phyloP scores from a whole-genome alignment of 345 rosid species.

The Rhizophora mangle region DNA sequence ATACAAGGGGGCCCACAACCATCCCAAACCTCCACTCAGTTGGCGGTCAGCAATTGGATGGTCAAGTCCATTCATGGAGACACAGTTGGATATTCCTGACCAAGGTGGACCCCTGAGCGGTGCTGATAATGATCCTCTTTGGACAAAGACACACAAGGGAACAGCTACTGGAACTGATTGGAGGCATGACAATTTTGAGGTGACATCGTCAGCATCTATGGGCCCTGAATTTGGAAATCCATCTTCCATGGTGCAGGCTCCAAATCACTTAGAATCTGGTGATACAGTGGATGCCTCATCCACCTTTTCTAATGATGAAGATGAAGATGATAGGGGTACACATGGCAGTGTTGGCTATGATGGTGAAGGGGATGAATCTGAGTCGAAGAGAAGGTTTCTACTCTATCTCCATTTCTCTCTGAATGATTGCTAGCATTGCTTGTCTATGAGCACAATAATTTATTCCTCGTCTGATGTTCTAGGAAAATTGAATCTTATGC shows the following conservation, averaged over 20 bases:
- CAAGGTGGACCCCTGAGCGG: slow-evolving; percentile 46
- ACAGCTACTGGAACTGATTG: slow-evolving; percentile 40
- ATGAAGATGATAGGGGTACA: slow-evolving; percentile 32
- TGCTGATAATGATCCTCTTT: slow-evolving; percentile 42
- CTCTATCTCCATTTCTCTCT: not conserved
- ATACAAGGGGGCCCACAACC: slow-evolving; percentile 90
- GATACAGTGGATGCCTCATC: slow-evolving; percentile 64
- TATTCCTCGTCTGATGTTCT: not conserved
- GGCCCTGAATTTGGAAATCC: slow-evolving; percentile 53
- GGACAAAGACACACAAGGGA: slow-evolving; percentile 50
- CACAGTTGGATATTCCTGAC: slow-evolving; percentile 53
- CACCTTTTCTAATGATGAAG: slow-evolving; percentile 34
- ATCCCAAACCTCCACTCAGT: slow-evolving; percentile 65
- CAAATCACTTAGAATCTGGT: slow-evolving; percentile 53
- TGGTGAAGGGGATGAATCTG: slow-evolving; percentile 35
- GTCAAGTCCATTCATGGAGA: slow-evolving; percentile 42
- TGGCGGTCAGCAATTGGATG: slow-evolving; percentile 61
- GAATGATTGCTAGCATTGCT: not conserved
- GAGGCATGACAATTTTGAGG: slow-evolving; percentile 52
- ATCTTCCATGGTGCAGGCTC: slow-evolving; percentile 41
- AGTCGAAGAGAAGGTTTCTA: slow-evolving; percentile 34
- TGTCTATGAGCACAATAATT: not conserved
- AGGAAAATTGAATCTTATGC: slow-evolving; percentile 33
- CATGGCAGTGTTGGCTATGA: slow-evolving; percentile 28
- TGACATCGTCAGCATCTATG: slow-evolving; percentile 26